These are phyloP conservation scores for Phytophthora sojae DNA, from an alignment of 352 stramenopile genomes.

Conservation along the genomic window DNA sequence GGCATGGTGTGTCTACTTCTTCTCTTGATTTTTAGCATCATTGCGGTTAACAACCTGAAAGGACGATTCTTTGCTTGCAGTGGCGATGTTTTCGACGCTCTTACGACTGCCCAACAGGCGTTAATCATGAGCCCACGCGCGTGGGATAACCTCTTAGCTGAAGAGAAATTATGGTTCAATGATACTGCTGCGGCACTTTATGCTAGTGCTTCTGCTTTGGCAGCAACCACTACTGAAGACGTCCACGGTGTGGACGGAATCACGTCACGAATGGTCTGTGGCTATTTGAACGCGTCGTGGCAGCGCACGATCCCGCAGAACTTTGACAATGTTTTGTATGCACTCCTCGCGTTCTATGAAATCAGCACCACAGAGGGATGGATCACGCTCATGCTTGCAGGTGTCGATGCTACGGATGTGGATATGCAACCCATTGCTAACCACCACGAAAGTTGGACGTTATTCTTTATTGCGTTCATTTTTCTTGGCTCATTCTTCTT, in stretches of 20 bases:
- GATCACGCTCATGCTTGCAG: conserved; percentile 88
- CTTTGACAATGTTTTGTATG: conserved; percentile 83
- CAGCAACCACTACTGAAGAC: neutral
- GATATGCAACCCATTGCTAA: conserved; percentile 91
- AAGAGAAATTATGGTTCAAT: conserved; percentile 59
- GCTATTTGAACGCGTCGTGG: conserved; percentile 49
- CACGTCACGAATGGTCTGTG: conserved; percentile 58
- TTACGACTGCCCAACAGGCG: conserved; percentile 36
- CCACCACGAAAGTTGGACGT: conserved; percentile 67
- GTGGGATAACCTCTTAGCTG: conserved; percentile 53
- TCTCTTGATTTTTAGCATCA: conserved; percentile 92
- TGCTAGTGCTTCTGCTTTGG: conserved; percentile 4
- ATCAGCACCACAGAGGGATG: conserved; percentile 92
- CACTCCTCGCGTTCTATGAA: conserved; percentile 83
- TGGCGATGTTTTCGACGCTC: conserved; percentile 57
- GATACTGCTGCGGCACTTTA: conserved; percentile 19
- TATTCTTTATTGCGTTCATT: conserved; percentile 92
- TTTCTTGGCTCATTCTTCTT: conserved; percentile 91
- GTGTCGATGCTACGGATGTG: conserved; percentile 82
- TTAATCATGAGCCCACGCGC: conserved; percentile 53
- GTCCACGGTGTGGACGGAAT: conserved; percentile 25
- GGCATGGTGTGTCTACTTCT: conserved; percentile 82
- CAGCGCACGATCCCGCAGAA: conserved; percentile 62
- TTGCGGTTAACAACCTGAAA: conserved; percentile 93
- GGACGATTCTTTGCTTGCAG: conserved; percentile 75